phyloP scores from a whole-genome alignment of 2,329 filamentous ascomycete genomes.

The Phaeosphaeria sp. region DNA sequence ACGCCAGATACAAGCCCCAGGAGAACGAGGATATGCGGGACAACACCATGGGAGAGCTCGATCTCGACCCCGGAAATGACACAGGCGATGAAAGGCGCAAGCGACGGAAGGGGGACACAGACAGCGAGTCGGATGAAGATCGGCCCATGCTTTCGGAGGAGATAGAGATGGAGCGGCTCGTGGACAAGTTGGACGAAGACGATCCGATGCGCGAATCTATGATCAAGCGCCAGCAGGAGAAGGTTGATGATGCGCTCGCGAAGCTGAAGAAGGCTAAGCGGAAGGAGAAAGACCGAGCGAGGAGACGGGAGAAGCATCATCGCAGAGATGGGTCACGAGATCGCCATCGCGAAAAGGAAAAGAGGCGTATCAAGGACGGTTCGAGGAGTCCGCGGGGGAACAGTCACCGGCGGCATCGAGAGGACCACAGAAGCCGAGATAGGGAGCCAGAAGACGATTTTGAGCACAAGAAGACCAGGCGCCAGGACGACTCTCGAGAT shows the following conservation, averaged over 20 bases:
- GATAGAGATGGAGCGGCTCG: constrained; percentile 75
- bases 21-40: constrained; percentile 75
- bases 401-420: constrained; percentile 17
- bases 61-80: constrained; percentile 39
- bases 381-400: constrained; percentile 10
- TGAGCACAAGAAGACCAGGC: constrained; percentile 8
- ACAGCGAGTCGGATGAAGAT: constrained; percentile 51
- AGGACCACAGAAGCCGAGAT: constrained; percentile 21
- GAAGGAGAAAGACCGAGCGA: constrained; percentile 56
- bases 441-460: constrained; percentile 17
- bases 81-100: constrained; percentile 56
- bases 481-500: constrained; percentile 17
- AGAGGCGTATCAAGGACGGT: constrained; percentile 27
- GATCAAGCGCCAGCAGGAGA: constrained; percentile 89
- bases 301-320: constrained; percentile 43
- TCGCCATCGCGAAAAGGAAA: constrained; percentile 27
- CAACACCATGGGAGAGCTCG: constrained; percentile 62
- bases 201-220: constrained; percentile 96
- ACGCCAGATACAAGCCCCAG: constrained; percentile 86
- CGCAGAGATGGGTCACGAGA: constrained; percentile 33
- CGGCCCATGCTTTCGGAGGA: constrained; percentile 81
- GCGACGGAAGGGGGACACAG: constrained; percentile 55
- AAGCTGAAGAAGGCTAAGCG: constrained; percentile 58
- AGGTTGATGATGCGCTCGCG: constrained; percentile 75
- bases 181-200: constrained; percentile 86